A percentile compares a stretch with the other conserved stretches of the same genome.
phyloP scores from a whole-genome alignment of 495 filamentous ascomycete species.

The Friedmanniomyces simplex region DNA sequence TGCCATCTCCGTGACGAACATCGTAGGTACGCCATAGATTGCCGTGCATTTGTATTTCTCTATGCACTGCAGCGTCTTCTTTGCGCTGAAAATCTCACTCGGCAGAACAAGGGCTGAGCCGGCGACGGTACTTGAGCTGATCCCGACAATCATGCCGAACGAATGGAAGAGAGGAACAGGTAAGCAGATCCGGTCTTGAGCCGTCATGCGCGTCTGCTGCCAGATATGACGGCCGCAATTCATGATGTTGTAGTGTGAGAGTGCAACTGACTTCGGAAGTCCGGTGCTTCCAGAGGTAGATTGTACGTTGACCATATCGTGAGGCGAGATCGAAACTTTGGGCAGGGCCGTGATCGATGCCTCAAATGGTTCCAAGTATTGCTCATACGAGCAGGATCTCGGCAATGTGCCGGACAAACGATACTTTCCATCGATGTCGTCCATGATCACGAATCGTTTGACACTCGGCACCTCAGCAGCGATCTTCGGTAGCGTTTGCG shows the following conservation, averaged over 20 bases:
- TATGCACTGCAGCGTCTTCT: slow-evolving; percentile 13
- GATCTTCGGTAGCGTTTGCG: slow-evolving; percentile 7
- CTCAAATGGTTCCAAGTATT: slow-evolving; percentile 5
- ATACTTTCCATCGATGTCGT: slow-evolving; percentile 12
- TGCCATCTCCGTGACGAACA: slow-evolving; percentile 21
- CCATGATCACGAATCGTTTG: slow-evolving; percentile 9
- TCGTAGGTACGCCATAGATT: slow-evolving; percentile 19
- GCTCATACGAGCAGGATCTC: slow-evolving; percentile 7
- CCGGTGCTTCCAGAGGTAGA: slow-evolving; percentile 16
- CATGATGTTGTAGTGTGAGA: slow-evolving; percentile 22
- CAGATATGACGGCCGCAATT: slow-evolving; percentile 18
- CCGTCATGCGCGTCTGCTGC: slow-evolving; percentile 16
- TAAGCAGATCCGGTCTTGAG: slow-evolving; percentile 14
- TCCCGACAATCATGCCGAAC: slow-evolving; percentile 20
- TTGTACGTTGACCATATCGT: slow-evolving; percentile 21
- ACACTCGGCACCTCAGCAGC: neutral
- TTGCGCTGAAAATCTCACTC: slow-evolving; percentile 11
- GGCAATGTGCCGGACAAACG: neutral
- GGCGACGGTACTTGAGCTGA: slow-evolving; percentile 17
- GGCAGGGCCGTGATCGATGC: neutral
- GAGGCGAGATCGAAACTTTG: slow-evolving; percentile 11
- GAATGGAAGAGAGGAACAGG: slow-evolving; percentile 20
- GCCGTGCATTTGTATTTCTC: slow-evolving; percentile 18
- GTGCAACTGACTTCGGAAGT: slow-evolving; percentile 17
- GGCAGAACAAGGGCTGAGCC: slow-evolving; percentile 15